Base-by-base conservation (phyloP, 148 eudicot species). In the Limonium bicolor region DNA sequence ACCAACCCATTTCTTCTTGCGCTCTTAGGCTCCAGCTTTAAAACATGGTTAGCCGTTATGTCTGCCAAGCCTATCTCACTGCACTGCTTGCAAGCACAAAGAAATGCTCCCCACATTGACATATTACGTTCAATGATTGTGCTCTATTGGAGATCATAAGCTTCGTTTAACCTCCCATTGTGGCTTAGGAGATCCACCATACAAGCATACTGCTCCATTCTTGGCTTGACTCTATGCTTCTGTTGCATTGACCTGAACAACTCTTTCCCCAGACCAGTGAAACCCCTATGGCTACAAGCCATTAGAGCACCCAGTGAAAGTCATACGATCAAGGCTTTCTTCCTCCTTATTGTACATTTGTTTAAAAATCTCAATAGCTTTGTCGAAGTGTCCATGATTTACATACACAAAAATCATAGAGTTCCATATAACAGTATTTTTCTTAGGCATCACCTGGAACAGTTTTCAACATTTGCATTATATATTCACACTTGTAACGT, bases 321-420 rank as follows among this genome's bases (percentile, higher is more conserved):
- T 72, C 62, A 86, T 63, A 65, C 82, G 96, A 54, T 78, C 67
- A 8, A 65, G 63, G 41, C 64, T 73, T 18, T 50, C 62, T 47
- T 58, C 56, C 20, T 64, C 69, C 41, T 64, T 60, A 11, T 41
- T 49, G 36, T 70, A 55, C 85, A 82, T 76, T 53, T 59, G 53
- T 14, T 51, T 38, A 45, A 82, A 86, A 35, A 76, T 84, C 20
- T 66, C 60, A 13, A 82, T 68, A 12, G 94, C 96, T 66, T 82
- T 68, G 14, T 32, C 35, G 43, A 77, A 78, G 46, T 70, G 62
- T 13, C 94, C 85, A 18, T 78, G 78, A 61, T 82, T 86, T 38
- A 93, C 85, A 25, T 70, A 86, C 8, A 84, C 96, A 50, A 86
- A 86, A 53, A 86, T 73, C 88, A 86, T 86, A 1, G 94, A 78